Conservation (phyloP, 2,329 filamentous ascomycete genomes). For the Teratosphaeria gauchensis region DNA sequence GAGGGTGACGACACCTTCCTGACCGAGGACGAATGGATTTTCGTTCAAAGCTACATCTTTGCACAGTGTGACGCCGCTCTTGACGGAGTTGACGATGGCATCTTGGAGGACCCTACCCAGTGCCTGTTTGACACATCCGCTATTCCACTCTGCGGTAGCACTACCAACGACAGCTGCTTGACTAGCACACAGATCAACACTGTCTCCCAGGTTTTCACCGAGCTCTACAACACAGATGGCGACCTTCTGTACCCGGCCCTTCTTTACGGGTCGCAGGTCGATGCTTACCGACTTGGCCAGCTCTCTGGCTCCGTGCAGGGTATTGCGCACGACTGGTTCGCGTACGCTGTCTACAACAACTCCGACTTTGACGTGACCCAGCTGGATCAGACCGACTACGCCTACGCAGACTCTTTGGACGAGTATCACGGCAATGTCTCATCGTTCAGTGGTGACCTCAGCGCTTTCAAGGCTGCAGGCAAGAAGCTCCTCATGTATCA, state of each 20-base stretch:
- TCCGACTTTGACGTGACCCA: conserved; percentile 32
- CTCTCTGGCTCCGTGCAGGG: conserved; percentile 34
- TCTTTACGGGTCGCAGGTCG: conserved; percentile 38
- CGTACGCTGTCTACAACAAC: conserved; percentile 40
- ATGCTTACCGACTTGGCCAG: conserved; percentile 28
- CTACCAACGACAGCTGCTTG: conserved; percentile 32
- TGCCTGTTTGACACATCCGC: conserved; percentile 31
- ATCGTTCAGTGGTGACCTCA: conserved; percentile 28
- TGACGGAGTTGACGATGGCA: conserved; percentile 40
- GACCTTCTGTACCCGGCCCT: conserved; percentile 42
- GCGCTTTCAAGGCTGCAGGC: conserved; percentile 30
- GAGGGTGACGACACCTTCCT: conserved; percentile 34
- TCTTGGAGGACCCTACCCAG: conserved; percentile 37
- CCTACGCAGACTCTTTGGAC: conserved; percentile 27
- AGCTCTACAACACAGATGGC: conserved; percentile 34
- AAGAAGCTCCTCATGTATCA: conserved; percentile 37
- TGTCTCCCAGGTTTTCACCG: conserved; percentile 34
- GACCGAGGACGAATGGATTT: conserved; percentile 29
- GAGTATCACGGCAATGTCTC: conserved; percentile 33
- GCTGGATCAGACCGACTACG: conserved; percentile 33
- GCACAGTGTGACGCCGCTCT: conserved; percentile 41
- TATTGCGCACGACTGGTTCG: conserved; percentile 37
- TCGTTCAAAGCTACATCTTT: conserved; percentile 35
- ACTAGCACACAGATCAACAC: conserved; percentile 34
- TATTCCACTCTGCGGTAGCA: conserved; percentile 27